Base-by-base conservation (phyloP, 345 rosid genomes). In the Gossypium ekmanianum region DNA sequence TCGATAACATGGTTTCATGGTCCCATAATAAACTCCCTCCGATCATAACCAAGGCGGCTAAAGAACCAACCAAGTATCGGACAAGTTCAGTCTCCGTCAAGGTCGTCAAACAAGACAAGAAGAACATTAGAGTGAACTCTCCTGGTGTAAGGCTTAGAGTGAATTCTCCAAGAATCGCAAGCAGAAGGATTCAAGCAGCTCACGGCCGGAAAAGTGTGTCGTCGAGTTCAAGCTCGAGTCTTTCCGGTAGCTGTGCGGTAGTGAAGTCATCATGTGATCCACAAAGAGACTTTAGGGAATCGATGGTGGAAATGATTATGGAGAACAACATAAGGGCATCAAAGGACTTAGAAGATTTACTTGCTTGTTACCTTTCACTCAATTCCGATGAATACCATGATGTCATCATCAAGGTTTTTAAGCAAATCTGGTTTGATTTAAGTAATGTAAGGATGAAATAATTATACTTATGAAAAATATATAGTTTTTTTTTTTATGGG, bases 281-380 rank as follows among this genome's bases (percentile, higher is more conserved):
- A 9, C 87, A 76, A 80, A 91, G 77, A 57, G 99, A 96, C 64
- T 96, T 96, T 88, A 87, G 87, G 73, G 97, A 93, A 2, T 96
- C 99, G 2, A 96, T 96, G 98, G 86, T 93, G 88, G 99, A 96
- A 84, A 96, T 95, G 99, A 95, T 95, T 13, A 77, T 76, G 55
- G 97, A 90, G 86, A 89, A 91, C 83, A 88, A 92, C 66, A 86
- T 96, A 78, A 90, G 84, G 61, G 81, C 79, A 20, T 87, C 97
- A 0, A 88, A 89, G 82, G 97, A 93, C 54, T 81, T 96, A 56
- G 98, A 93, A 72, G 98, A 96, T 70, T 89, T 96, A 65, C 93
- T 96, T 2, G 96, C 97, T n/a, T 93, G 97, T 50, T 96, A 93
- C 67, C 94, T 96, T 11, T 83, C 87, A 11, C 77, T 96, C 34